Evolutionary conservation across 169 alveolate species (phyloP).

Genomic region (Eimeria maxima): DNA sequence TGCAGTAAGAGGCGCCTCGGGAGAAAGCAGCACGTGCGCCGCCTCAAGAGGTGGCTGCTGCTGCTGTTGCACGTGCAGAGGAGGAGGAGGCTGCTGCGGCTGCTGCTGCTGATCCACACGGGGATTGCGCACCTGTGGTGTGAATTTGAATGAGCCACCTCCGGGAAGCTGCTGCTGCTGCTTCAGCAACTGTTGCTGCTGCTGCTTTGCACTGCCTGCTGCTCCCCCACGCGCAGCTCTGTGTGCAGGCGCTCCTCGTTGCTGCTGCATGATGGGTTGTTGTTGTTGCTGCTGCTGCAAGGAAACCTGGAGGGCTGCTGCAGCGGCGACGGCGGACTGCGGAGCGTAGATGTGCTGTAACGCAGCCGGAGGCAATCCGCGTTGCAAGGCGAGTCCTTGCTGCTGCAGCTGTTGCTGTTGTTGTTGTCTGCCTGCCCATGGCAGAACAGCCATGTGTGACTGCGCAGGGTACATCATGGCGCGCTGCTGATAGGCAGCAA

Average conservation of each 20-base stretch:
- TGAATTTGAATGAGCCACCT: constrained; percentile 82
- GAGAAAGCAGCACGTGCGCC: constrained; percentile 55
- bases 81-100: constrained; percentile 26
- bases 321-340: constrained; percentile 77
- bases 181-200: neutral
- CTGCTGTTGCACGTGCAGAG: constrained; percentile 50
- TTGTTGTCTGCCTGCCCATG: constrained; percentile 44
- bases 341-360: constrained; percentile 81
- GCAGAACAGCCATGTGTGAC: constrained; percentile 79
- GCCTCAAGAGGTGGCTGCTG: constrained; percentile 51
- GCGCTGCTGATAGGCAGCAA: constrained; percentile 62
- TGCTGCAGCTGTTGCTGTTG: constrained; percentile 53
- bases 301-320: constrained; percentile 65
- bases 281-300: constrained; percentile 45
- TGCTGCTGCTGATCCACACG: constrained; percentile 79
- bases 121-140: constrained; percentile 84
- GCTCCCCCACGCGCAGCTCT: constrained; percentile 62
- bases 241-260: constrained; percentile 58
- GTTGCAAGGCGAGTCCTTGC: constrained; percentile 46
- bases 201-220: constrained; percentile 50
- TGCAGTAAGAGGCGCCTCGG: constrained; percentile 81
- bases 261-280: constrained; percentile 11
- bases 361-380: constrained; percentile 60
- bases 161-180: constrained; percentile 78
- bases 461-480: constrained; percentile 81